phyloP scores from a whole-genome alignment of 2,329 filamentous ascomycete species.

The Fusarium napiforme region DNA sequence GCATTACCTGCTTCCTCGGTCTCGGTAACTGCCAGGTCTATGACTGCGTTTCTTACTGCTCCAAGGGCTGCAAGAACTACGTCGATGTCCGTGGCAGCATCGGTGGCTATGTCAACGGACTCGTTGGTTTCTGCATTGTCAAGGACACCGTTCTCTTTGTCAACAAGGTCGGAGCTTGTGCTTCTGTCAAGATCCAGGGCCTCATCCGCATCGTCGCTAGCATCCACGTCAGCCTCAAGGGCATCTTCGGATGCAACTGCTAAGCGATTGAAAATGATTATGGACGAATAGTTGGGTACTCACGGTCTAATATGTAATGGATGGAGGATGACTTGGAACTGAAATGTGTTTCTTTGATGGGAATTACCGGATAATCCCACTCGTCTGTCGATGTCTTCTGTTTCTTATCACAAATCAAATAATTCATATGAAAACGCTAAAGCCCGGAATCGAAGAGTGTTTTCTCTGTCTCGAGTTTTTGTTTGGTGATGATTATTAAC shows the following conservation, averaged over 20 bases:
- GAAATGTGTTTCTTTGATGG: constrained; percentile 7
- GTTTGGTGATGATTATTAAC: not conserved
- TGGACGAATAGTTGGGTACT: not conserved
- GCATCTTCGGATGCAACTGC: constrained; percentile 50
- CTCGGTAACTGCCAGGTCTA: constrained; percentile 47
- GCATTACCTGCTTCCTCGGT: constrained; percentile 47
- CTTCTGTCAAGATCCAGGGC: constrained; percentile 44
- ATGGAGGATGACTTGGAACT: constrained; percentile 7
- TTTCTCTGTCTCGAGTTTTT: not conserved
- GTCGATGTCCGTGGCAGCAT: constrained; percentile 47
- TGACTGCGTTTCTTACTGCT: constrained; percentile 53
- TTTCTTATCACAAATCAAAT: constrained; percentile 1
- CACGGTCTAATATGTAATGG: constrained; percentile 20
- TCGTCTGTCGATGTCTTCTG: constrained; percentile 8
- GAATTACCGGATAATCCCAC: constrained; percentile 26
- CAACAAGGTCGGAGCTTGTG: constrained; percentile 41
- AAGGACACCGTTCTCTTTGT: constrained; percentile 46
- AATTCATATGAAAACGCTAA: constrained; percentile 16
- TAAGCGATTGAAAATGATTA: constrained; percentile 24
- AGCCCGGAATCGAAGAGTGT: not conserved
- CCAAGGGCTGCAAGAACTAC: constrained; percentile 54
- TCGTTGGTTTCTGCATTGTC: constrained; percentile 49
- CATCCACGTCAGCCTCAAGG: constrained; percentile 45
- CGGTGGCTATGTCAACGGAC: constrained; percentile 45
- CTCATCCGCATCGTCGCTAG: constrained; percentile 50